Base-by-base conservation (phyloP, 768 basidiomycete genomes). In the Lyophyllum shimeji region DNA sequence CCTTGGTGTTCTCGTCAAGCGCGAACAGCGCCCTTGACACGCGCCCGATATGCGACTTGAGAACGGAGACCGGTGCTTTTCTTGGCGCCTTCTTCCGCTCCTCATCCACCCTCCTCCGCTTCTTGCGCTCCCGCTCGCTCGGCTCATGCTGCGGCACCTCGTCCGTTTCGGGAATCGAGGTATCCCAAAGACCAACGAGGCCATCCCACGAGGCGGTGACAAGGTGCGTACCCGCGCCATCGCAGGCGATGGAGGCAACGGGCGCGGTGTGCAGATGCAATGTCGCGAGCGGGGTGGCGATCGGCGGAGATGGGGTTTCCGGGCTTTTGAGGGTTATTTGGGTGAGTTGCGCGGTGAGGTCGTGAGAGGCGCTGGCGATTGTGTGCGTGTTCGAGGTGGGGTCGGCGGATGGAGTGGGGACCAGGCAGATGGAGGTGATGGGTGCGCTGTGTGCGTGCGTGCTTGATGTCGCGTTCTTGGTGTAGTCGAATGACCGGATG, bases 191-290 rank as follows among this genome's bases (percentile, higher is more conserved):
- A 2, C 93, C 92, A 53, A 98, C 79, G 15, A 94, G 76, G 8
- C 82, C 79, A 64, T 99, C 95, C 93, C 94, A 95, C 0, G 90
- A 90, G 0, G 89, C 81, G 0, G 93, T 94, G 31, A 98, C 75
- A 17, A 98, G 74, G 56, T 86, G 81, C 2, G 80, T 74, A 1
- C 89, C 85, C 8, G 76, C 63, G 7, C 68, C 33, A 53, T 83
- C 82, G 0, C 87, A 69, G 0, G 84, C 64, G 39, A 98, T 74
- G 11, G 85, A 87, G 0, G 95, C 87, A 31, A 98, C 72, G 0
- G 94, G 86, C 0, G 82, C 81, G 1, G 90, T 91, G 69, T 98
- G 95, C 1, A 96, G 76, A 63, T 91, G 85, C 1, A 98, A 78
- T 0, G 89, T 87, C 12, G 93, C 83, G 9, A 95, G 70, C 4